Percentiles rank a stretch among this genome's conserved stretches.
These are phyloP conservation scores for Agaricus subrufescens DNA, from an alignment of 768 basidiomycete genomes.

Conservation along the genomic window DNA sequence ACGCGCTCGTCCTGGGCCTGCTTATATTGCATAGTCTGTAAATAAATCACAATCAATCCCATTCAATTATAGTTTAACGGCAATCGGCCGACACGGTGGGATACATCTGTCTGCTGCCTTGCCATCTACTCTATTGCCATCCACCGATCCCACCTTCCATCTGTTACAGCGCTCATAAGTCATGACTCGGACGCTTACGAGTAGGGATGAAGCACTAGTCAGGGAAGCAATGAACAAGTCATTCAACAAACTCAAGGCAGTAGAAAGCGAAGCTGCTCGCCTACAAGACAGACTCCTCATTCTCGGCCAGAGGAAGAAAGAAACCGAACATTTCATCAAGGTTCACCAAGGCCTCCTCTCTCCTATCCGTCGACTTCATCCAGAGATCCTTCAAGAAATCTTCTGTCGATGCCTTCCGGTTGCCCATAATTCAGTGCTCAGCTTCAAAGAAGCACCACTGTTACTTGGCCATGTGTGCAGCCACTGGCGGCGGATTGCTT, in stretches of 20 bases:
- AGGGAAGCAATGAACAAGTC: too few relatives aligned
- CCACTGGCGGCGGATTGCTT: conserved; percentile 7
- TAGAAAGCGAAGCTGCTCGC: background rate
- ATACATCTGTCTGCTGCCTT: too few relatives aligned
- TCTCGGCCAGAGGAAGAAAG: background rate
- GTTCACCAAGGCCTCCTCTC: background rate
- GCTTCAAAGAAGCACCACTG: conserved; percentile 11
- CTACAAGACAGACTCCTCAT: background rate
- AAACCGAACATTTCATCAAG: background rate
- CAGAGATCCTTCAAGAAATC: conserved; percentile 6
- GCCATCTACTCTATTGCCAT: too few relatives aligned
- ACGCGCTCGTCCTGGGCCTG: too few relatives aligned
- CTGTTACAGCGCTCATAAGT: background rate
- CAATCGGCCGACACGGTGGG: too few relatives aligned
- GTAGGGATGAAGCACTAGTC: background rate
- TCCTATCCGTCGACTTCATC: conserved; percentile 11
- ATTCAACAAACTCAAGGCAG: background rate
- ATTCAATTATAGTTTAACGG: too few relatives aligned
- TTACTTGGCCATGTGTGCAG: conserved; percentile 11
- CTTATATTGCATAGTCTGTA: too few relatives aligned
- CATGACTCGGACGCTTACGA: background rate
- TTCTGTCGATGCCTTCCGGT: conserved; percentile 12
- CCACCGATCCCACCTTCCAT: too few relatives aligned
- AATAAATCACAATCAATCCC: too few relatives aligned
- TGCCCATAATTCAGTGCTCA: conserved; percentile 9